Base-by-base conservation (phyloP, 1,284 basidiomycete genomes). In the Stygiomarasmius scandens region DNA sequence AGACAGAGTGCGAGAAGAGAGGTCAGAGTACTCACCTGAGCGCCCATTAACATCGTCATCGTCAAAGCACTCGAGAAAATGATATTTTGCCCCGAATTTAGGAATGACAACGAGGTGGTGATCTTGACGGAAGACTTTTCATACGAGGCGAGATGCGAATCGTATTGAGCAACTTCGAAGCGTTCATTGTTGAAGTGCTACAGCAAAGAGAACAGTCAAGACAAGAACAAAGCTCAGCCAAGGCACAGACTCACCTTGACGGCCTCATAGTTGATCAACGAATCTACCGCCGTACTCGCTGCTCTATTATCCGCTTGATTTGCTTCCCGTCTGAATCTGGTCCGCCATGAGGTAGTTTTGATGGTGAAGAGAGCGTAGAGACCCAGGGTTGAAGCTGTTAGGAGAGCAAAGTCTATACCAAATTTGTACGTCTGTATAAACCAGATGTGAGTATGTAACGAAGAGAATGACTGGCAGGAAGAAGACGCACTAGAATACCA, bases 341-440 rank as follows among this genome's bases (percentile, higher is more conserved):
- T 98, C 61, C 96, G 78, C 97, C 97, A 99, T 2, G 93, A 87
- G 0, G 96, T 99, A 2, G 96, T 99, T 53, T 87, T 84, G 38
- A 99, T 89, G 1, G 97, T 99, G 71, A 98, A 99, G 94, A 95
- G 98, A 0, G 95, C 93, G 70, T 99, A 99, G 14, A 92, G 86
- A 1, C 83, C 89, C 83, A 99, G 90, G 0, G 96, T 95, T 3
- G 84, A 73, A 0, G 86, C 82, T 0, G 96, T 98, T 43, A 99
- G 89, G 0, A 90, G 93, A 1, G 97, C 96, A 74, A 96, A 99
- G 69, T 96, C 89, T 86, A 92, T 95, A 2, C 96, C 96, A 68
- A 97, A 99, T 69, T 98, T 98, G 71, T 93, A 98, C 2, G 92
- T 94, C 92, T 95, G 29, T 32, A 34, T 19, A 58, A 58, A 41